Conservation (phyloP, 306 rosid species). For the Urtica urens region DNA sequence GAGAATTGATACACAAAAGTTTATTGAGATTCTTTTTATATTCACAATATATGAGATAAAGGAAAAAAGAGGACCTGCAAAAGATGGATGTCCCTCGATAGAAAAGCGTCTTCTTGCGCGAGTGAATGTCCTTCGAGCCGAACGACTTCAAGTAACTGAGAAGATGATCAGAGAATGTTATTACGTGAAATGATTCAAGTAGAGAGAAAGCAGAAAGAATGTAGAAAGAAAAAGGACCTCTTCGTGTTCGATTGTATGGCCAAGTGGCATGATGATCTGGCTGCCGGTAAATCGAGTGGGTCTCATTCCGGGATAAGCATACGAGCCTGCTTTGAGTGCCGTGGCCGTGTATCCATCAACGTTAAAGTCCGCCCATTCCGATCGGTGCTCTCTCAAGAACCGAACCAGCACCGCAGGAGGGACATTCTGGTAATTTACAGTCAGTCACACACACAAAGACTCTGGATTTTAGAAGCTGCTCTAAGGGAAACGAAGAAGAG, state of each 20-base stretch:
- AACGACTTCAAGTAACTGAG: slow-evolving; percentile 84
- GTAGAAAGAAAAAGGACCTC: slow-evolving; percentile 70
- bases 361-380: slow-evolving; percentile 99
- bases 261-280: slow-evolving; percentile 96
- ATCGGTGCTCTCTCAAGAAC: slow-evolving; percentile 90
- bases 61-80: slow-evolving; percentile 50
- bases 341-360: slow-evolving; percentile 86
- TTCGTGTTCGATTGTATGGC: slow-evolving; percentile 90
- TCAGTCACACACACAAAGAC: no score
- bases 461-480: no score
- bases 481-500: neutral
- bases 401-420: slow-evolving; percentile 92
- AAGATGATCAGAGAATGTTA: slow-evolving; percentile 6
- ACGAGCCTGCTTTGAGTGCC: slow-evolving; percentile 61
- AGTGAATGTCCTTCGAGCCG: slow-evolving; percentile 92
- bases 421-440: slow-evolving; percentile 79
- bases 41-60: neutral
- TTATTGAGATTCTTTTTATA: neutral
- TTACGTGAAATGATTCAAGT: neutral
- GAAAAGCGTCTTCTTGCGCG: slow-evolving; percentile 78
- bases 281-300: slow-evolving; percentile 91
- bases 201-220: neutral
- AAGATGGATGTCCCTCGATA: slow-evolving; percentile 84
- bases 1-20: neutral
- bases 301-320: slow-evolving; percentile 83